Evolutionary conservation across 257 asterid genomes (phyloP).

Genomic region (Voacanga thouarsii): DNA sequence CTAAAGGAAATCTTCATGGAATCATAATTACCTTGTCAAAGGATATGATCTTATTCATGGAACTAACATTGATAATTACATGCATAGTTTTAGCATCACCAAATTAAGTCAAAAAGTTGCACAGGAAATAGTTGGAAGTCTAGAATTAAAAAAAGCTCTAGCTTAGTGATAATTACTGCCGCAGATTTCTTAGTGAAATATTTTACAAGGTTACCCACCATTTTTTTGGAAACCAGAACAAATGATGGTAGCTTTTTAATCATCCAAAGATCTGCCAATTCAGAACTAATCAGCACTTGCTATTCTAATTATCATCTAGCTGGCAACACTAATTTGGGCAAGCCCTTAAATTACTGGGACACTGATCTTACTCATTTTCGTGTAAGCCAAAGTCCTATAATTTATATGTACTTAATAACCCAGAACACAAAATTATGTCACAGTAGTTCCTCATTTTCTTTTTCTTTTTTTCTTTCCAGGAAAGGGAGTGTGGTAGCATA

Average conservation of each 20-base stretch:
- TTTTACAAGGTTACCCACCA: not conserved
- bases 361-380: not conserved
- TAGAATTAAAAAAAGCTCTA: not conserved
- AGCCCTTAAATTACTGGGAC: not conserved
- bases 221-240: not conserved
- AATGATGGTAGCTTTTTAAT: not conserved
- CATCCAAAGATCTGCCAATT: not conserved
- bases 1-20: slow-evolving; percentile 11
- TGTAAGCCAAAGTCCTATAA: not conserved
- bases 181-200: not conserved
- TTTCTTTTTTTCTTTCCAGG: too few relatives aligned
- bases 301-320: not conserved
- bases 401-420: too few relatives aligned
- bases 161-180: not conserved
- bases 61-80: slow-evolving; percentile 77
- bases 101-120: not conserved
- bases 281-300: not conserved
- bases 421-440: too few relatives aligned
- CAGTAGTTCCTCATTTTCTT: too few relatives aligned
- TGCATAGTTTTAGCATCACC: slow-evolving; percentile 28
- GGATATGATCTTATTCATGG: slow-evolving; percentile 75
- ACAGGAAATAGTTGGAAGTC: not conserved
- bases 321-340: not conserved
- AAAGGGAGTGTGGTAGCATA: too few relatives aligned
- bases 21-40: slow-evolving; percentile 75